phyloP scores from a whole-genome alignment of 2,329 filamentous ascomycete species.

The Claviceps spartinae region DNA sequence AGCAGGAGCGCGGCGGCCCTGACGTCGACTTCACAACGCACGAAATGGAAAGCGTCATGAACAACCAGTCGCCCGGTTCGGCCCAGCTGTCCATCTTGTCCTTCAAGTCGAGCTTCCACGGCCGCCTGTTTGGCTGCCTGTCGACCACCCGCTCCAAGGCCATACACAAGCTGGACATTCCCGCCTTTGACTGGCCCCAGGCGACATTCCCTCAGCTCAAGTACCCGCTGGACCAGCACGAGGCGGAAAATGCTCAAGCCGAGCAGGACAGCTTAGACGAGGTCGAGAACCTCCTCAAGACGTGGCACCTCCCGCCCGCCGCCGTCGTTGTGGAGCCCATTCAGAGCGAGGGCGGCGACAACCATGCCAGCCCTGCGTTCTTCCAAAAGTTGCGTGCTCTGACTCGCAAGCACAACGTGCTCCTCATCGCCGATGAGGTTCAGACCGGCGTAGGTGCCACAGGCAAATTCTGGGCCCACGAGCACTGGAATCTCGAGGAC shows the following conservation, averaged over 20 bases:
- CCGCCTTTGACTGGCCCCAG: conserved; percentile 89
- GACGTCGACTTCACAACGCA: conserved; percentile 66
- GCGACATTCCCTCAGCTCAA: conserved; percentile 75
- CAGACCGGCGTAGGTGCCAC: conserved; percentile 89
- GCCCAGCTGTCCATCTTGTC: conserved; percentile 71
- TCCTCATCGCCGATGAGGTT: conserved; percentile 88
- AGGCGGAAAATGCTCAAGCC: conserved; percentile 65
- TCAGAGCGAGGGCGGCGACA: conserved; percentile 88
- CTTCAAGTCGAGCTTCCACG: conserved; percentile 82
- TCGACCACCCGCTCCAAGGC: conserved; percentile 86
- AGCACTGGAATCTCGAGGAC: conserved; percentile 72
- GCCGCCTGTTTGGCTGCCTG: conserved; percentile 74
- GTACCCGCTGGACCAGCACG: conserved; percentile 74
- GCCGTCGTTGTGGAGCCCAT: conserved; percentile 82
- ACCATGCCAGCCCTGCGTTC: conserved; percentile 79
- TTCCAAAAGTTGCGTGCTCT: conserved; percentile 73
- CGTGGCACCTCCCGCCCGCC: conserved; percentile 65
- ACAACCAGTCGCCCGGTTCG: conserved; percentile 64
- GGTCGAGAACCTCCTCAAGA: conserved; percentile 68
- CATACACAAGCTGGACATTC: conserved; percentile 90
- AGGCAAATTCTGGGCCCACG: conserved; percentile 92
- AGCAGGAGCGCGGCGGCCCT: conserved; percentile 65
- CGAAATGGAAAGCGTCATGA: conserved; percentile 64
- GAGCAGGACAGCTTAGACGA: conserved; percentile 72
- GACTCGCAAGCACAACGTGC: conserved; percentile 62